Percentiles rank a stretch among this genome's conserved stretches.
phyloP scores from a whole-genome alignment of 2,329 filamentous ascomycete species.

The Anisogramma anomala region DNA sequence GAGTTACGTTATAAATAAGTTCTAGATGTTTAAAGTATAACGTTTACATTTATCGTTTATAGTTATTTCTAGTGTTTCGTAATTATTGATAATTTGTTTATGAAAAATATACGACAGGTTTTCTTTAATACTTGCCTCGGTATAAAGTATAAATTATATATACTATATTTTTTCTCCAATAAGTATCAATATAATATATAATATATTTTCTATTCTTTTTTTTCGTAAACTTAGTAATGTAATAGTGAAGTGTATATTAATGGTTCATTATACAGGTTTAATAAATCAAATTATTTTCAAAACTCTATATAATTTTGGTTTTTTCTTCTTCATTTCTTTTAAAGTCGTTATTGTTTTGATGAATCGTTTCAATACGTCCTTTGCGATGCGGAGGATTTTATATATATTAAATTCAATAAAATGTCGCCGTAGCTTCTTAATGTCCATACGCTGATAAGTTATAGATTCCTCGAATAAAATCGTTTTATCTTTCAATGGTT shows the following conservation, averaged over 20 bases:
- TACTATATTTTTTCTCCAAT: not conserved
- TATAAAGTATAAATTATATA: not conserved
- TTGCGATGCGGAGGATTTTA: too few relatives aligned
- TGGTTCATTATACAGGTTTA: not conserved
- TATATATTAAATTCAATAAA: too few relatives aligned
- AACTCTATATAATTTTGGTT: not conserved
- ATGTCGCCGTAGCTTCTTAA: too few relatives aligned
- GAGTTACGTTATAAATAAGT: slow-evolving; percentile 1
- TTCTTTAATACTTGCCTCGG: not conserved
- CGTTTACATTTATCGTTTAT: slow-evolving; percentile 19
- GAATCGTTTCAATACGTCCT: too few relatives aligned
- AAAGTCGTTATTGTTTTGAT: not conserved
- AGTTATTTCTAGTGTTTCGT: not conserved
- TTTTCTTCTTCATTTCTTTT: not conserved
- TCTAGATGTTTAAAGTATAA: slow-evolving; percentile 14
- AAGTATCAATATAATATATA: not conserved
- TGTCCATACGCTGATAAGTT: too few relatives aligned
- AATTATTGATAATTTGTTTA: not conserved
- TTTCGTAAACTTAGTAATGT: not conserved
- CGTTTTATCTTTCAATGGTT: too few relatives aligned
- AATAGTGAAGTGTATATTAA: not conserved
- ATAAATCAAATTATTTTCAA: not conserved
- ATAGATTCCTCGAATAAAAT: too few relatives aligned
- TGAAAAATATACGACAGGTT: not conserved
- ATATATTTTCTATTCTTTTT: not conserved